Evolutionary conservation across 192 early-diverging fungal species (phyloP).

Genomic region (Phlyctochytrium planicorne): DNA sequence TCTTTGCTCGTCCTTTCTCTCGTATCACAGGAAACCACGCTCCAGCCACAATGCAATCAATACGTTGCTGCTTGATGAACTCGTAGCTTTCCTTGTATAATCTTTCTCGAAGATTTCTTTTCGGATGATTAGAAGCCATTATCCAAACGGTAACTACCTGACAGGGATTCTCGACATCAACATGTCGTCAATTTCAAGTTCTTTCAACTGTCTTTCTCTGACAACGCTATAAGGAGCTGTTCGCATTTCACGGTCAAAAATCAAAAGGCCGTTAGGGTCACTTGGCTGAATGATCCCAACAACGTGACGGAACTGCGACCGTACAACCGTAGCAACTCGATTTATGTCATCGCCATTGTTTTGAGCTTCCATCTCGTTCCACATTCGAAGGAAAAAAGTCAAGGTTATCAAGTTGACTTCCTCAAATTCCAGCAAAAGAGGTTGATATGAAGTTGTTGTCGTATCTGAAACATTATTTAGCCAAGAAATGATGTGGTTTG

Average conservation of each 20-base stretch:
- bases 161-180: conserved; percentile 60
- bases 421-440: conserved; percentile 61
- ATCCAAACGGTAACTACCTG: conserved; percentile 36
- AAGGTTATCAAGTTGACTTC: conserved; percentile 55
- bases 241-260: conserved; percentile 63
- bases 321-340: conserved; percentile 54
- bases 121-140: background rate
- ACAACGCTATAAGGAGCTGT: conserved; percentile 59
- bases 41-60: conserved; percentile 58
- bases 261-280: conserved; percentile 8
- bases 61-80: conserved; percentile 68
- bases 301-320: conserved; percentile 61
- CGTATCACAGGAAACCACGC: conserved; percentile 66
- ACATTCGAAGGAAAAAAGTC: conserved; percentile 56
- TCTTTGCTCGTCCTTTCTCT: conserved; percentile 37
- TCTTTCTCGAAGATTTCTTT: conserved; percentile 63
- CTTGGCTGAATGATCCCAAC: conserved; percentile 25
- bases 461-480: conserved; percentile 26
- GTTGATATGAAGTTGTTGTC: conserved; percentile 61
- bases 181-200: conserved; percentile 68
- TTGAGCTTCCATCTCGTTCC: conserved; percentile 62
- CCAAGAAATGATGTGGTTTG: background rate
- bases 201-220: conserved; percentile 63
- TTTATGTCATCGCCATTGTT: conserved; percentile 31
- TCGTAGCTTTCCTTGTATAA: conserved; percentile 69